Conservation (phyloP, 2,329 filamentous ascomycete genomes). For the Penicillium fuscoglaucum region DNA sequence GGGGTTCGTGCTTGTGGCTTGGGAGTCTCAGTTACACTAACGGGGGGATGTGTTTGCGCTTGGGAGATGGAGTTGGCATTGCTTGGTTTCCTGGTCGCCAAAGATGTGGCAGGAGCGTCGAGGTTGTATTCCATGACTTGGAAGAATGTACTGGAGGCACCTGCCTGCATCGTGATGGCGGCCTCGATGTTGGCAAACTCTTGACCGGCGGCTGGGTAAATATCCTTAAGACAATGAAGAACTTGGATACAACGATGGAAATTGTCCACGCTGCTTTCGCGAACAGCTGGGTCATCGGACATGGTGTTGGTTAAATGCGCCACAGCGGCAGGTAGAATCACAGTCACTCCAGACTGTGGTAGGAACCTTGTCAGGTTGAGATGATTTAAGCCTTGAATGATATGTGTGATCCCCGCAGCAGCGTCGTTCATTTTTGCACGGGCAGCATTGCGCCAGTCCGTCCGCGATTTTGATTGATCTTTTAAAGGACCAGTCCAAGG, state of each 20-base stretch:
- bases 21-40: background rate
- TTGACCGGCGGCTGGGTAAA: slow-evolving; percentile 83
- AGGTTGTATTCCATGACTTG: slow-evolving; percentile 35
- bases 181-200: slow-evolving; percentile 46
- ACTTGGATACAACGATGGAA: slow-evolving; percentile 85
- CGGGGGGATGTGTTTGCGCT: slow-evolving; percentile 6
- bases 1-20: background rate
- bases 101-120: slow-evolving; percentile 14
- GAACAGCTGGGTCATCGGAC: slow-evolving; percentile 67
- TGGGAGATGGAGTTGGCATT: slow-evolving; percentile 14
- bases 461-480: slow-evolving; percentile 47
- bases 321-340: slow-evolving; percentile 82
- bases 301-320: slow-evolving; percentile 87
- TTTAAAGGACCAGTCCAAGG: slow-evolving; percentile 69
- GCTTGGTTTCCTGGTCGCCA: slow-evolving; percentile 19
- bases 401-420: slow-evolving; percentile 75
- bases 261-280: slow-evolving; percentile 68
- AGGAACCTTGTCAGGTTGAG: slow-evolving; percentile 71
- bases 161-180: slow-evolving; percentile 35
- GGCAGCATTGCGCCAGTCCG: slow-evolving; percentile 67
- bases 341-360: slow-evolving; percentile 81
- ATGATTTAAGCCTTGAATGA: slow-evolving; percentile 70
- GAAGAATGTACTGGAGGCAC: slow-evolving; percentile 31
- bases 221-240: slow-evolving; percentile 77
- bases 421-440: slow-evolving; percentile 78